phyloP scores from a whole-genome alignment of 495 filamentous ascomycete species.

The Penicillium manginii region DNA sequence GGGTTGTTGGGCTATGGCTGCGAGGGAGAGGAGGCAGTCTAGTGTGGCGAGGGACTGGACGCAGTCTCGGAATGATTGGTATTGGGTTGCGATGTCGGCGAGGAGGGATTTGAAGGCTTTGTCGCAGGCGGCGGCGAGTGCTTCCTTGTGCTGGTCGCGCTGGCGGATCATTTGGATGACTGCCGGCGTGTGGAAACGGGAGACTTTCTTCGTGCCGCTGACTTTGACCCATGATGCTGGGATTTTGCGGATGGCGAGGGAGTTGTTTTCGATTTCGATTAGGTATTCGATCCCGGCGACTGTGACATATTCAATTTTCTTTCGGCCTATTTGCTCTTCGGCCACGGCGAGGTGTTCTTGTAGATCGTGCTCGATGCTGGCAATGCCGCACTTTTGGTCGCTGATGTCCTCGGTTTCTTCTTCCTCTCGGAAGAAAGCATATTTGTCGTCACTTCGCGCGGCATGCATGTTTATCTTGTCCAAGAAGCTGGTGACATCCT shows the following conservation, averaged over 20 bases:
- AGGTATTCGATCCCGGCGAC: slow-evolving; percentile 92
- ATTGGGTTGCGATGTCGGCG: slow-evolving; percentile 72
- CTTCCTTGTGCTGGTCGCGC: slow-evolving; percentile 93
- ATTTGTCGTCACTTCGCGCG: slow-evolving; percentile 87
- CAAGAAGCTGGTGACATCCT: slow-evolving; percentile 71
- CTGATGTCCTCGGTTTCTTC: slow-evolving; percentile 84
- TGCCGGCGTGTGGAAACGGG: slow-evolving; percentile 92
- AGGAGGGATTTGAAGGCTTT: slow-evolving; percentile 75
- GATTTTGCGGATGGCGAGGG: slow-evolving; percentile 72
- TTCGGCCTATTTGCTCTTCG: slow-evolving; percentile 69
- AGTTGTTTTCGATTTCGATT: slow-evolving; percentile 82
- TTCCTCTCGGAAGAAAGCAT: slow-evolving; percentile 86
- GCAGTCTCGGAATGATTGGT: slow-evolving; percentile 87
- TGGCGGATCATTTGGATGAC: slow-evolving; percentile 81
- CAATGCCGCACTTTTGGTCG: slow-evolving; percentile 90
- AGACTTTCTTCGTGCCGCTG: slow-evolving; percentile 89
- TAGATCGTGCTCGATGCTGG: slow-evolving; percentile 83
- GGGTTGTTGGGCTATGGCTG: slow-evolving; percentile 79
- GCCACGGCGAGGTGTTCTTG: slow-evolving; percentile 73
- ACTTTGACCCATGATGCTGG: slow-evolving; percentile 95
- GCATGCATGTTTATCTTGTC: slow-evolving; percentile 86
- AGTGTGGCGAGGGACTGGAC: slow-evolving; percentile 84
- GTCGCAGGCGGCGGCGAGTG: slow-evolving; percentile 90
- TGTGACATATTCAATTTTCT: slow-evolving; percentile 73
- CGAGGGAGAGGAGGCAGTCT: slow-evolving; percentile 87